Percentiles rank a stretch among this genome's conserved stretches.
phyloP scores from a whole-genome alignment of 2,329 filamentous ascomycete species.

The Fusarium lyarnte region DNA sequence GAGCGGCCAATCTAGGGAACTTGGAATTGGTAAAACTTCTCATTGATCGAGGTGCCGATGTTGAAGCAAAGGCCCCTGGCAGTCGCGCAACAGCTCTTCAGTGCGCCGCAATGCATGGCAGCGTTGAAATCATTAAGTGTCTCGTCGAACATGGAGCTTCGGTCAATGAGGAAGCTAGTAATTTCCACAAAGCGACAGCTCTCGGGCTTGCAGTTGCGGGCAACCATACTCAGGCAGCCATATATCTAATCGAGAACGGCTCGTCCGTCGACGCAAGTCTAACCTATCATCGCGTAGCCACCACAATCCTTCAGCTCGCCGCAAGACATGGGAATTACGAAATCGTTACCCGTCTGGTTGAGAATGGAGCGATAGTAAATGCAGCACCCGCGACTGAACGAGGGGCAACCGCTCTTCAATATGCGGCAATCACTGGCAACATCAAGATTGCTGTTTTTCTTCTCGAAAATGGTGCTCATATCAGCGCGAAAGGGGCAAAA shows the following conservation, averaged over 20 bases:
- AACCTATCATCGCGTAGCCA: no score
- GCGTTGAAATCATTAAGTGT: fast-evolving
- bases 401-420: constrained; percentile 4
- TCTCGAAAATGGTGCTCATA: background rate
- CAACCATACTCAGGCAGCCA: fast-evolving
- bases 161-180: fast-evolving
- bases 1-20: constrained; percentile 16
- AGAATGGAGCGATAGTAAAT: fast-evolving
- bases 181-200: fast-evolving
- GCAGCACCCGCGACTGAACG: fast-evolving
- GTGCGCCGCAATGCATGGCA: fast-evolving
- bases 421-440: background rate
- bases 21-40: constrained; percentile 25
- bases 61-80: constrained; percentile 39
- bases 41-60: constrained; percentile 48
- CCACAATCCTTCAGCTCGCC: background rate
- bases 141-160: background rate
- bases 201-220: fast-evolving
- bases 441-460: background rate
- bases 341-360: constrained; percentile 15
- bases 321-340: fast-evolving
- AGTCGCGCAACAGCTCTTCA: fast-evolving
- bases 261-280: background rate
- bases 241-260: fast-evolving
- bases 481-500: background rate